A percentile compares a stretch with the other conserved stretches of the same genome.
Evolutionary conservation across 2,329 filamentous ascomycete species (phyloP).

Genomic region (Verticillium nubilum): DNA sequence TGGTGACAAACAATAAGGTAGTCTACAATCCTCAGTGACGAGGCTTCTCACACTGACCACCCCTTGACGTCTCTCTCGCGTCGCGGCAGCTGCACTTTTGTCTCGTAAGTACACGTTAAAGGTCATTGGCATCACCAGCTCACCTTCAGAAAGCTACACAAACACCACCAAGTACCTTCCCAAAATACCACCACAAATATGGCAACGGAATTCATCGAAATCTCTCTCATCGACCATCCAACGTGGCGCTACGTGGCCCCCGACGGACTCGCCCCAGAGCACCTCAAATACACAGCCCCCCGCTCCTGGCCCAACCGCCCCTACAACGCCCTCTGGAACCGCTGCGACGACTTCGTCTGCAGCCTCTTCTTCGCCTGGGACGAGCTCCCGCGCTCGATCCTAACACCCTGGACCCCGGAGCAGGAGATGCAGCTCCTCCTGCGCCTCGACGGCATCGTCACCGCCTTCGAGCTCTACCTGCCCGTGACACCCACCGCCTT

Average conservation of each 20-base stretch:
- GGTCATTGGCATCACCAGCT: too few relatives aligned
- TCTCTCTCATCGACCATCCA: not conserved
- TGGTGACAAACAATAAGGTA: too few relatives aligned
- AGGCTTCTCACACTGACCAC: too few relatives aligned
- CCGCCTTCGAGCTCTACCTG: constrained; percentile 16
- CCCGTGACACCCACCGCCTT: constrained; percentile 16
- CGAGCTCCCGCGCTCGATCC: not conserved
- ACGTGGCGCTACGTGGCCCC: not conserved
- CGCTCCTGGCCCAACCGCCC: not conserved
- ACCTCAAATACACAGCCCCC: not conserved
- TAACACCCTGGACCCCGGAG: not conserved
- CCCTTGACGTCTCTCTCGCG: too few relatives aligned
- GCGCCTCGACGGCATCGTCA: constrained; percentile 16
- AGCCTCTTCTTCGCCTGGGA: not conserved
- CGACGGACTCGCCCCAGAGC: not conserved
- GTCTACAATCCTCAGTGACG: too few relatives aligned
- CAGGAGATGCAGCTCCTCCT: not conserved
- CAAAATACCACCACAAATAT: not conserved
- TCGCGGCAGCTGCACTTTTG: too few relatives aligned
- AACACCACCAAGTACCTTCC: not conserved
- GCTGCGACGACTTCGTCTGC: not conserved
- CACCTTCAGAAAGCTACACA: not conserved
- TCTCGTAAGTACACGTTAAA: too few relatives aligned
- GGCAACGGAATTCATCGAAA: not conserved
- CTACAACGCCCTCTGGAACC: not conserved